Percentiles rank a stretch among this genome's conserved stretches.
phyloP scores from a whole-genome alignment of 2,329 filamentous ascomycete species.

The Fusarium robinianum region DNA sequence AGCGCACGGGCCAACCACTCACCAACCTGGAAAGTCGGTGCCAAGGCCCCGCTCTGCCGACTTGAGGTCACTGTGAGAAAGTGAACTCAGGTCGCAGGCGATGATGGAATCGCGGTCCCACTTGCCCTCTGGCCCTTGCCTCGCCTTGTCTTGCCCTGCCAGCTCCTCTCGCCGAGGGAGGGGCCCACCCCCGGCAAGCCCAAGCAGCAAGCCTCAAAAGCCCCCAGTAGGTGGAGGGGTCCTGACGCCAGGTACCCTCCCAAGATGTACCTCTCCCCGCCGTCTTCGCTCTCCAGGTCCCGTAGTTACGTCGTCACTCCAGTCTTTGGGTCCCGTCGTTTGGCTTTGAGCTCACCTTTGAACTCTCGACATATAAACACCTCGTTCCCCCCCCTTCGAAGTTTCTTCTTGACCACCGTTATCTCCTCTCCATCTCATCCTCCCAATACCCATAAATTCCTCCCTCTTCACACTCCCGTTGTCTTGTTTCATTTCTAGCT shows the following conservation, averaged over 20 bases:
- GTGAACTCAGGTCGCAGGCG: conserved; percentile 9
- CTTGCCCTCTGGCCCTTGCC: conserved; percentile 8
- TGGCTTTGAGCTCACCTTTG: conserved; percentile 3
- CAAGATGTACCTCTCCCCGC: too few species aligned
- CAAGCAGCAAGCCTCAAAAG: too few species aligned
- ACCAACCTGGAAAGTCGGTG: conserved; percentile 4
- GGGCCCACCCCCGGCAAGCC: too few species aligned
- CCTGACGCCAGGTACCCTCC: not conserved
- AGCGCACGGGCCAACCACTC: too few species aligned
- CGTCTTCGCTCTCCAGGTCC: too few species aligned
- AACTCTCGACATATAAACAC: conserved; percentile 31
- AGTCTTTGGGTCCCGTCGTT: conserved; percentile 10
- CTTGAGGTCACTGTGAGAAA: conserved; percentile 19
- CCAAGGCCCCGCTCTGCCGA: conserved; percentile 15
- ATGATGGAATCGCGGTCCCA: conserved; percentile 25
- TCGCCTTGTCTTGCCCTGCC: conserved; percentile 5
- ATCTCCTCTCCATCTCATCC: conserved; percentile 15
- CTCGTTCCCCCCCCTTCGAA: conserved; percentile 12
- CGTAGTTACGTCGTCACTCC: conserved; percentile 17
- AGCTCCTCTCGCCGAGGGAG: too few species aligned
- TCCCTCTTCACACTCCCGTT: not conserved
- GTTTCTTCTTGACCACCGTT: conserved; percentile 26
- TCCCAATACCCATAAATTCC: too few species aligned
- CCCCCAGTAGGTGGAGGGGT: too few species aligned
- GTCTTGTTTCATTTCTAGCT: not conserved